A percentile compares a stretch with the other conserved stretches of the same genome.
Conservation (phyloP, 1,284 basidiomycete species). For the Grifola frondosa region DNA sequence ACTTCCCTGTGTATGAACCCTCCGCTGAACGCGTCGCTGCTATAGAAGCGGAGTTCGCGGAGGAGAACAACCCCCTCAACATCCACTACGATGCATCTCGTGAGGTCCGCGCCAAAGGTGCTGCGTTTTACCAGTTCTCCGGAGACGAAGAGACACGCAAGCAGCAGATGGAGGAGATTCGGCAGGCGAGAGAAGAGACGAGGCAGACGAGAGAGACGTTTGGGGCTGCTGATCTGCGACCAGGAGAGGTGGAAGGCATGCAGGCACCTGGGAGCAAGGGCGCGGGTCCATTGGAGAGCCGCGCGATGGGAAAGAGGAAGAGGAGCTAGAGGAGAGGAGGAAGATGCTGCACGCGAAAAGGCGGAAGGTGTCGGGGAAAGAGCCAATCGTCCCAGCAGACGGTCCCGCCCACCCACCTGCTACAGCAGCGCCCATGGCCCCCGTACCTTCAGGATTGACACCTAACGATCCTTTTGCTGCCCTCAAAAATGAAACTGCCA, state of each 20-base stretch:
- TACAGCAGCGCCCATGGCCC: slow-evolving; percentile 5
- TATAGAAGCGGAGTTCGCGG: slow-evolving; percentile 73
- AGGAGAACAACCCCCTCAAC: slow-evolving; percentile 71
- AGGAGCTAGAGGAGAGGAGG: slow-evolving; percentile 74
- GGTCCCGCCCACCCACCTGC: not conserved
- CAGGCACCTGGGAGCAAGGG: slow-evolving; percentile 33
- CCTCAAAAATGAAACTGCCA: slow-evolving; percentile 41
- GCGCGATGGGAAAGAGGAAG: slow-evolving; percentile 78
- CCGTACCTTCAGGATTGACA: slow-evolving; percentile 4
- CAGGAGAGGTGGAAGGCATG: slow-evolving; percentile 72
- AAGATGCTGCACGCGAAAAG: slow-evolving; percentile 80
- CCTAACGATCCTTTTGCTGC: slow-evolving; percentile 48
- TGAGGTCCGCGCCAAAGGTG: slow-evolving; percentile 87
- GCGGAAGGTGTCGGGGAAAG: slow-evolving; percentile 50
- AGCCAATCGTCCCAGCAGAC: slow-evolving; percentile 5
- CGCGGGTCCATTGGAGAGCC: slow-evolving; percentile 40
- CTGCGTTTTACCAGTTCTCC: slow-evolving; percentile 89
- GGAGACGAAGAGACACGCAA: slow-evolving; percentile 73
- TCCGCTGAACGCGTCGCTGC: slow-evolving; percentile 75
- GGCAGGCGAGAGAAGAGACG: slow-evolving; percentile 69
- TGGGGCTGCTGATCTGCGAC: slow-evolving; percentile 56
- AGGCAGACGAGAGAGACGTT: slow-evolving; percentile 57
- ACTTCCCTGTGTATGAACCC: slow-evolving; percentile 86
- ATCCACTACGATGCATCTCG: slow-evolving; percentile 80
- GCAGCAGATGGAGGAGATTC: slow-evolving; percentile 79